Evolutionary conservation across 805 yeast genomes (phyloP).

Genomic region (Candida taoyuanica): DNA sequence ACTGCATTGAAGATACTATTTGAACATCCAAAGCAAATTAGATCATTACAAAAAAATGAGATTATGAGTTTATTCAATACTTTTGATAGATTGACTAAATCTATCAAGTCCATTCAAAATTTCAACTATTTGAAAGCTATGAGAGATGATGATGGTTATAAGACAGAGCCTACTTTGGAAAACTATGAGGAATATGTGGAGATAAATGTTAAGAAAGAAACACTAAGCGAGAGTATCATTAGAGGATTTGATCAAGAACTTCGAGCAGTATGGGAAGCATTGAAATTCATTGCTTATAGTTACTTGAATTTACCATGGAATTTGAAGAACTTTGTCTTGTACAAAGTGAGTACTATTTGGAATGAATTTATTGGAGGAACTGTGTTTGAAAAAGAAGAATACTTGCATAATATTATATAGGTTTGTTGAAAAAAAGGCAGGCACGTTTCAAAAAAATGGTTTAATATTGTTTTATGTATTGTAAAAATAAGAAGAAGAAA

Average conservation of each 20-base stretch:
- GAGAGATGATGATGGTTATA: conserved; percentile 5
- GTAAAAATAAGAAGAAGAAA: too few species aligned
- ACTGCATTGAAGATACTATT: conserved; percentile 89
- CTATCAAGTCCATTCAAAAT: conserved; percentile 66
- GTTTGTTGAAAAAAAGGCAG: too few species aligned
- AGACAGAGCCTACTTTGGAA: conserved; percentile 8
- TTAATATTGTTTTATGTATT: too few species aligned
- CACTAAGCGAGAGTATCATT: conserved; percentile 12
- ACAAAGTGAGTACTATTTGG: conserved; percentile 59
- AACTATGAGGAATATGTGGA: conserved; percentile 7
- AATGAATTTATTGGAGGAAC: conserved; percentile 66
- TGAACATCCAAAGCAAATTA: conserved; percentile 54
- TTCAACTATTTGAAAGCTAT: conserved; percentile 53
- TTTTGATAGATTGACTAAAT: conserved; percentile 85
- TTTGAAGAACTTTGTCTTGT: conserved; percentile 45
- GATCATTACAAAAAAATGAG: conserved; percentile 68
- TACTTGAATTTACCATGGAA: conserved; percentile 68
- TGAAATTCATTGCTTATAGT: conserved; percentile 58
- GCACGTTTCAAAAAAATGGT: too few species aligned
- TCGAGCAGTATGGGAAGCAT: conserved; percentile 50
- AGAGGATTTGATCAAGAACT: conserved; percentile 50
- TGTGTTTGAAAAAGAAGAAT: conserved; percentile 20
- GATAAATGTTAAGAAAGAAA: conserved; percentile 6
- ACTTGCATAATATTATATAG: conserved; percentile 20
- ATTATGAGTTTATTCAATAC: conserved; percentile 88